phyloP scores from a whole-genome alignment of 2,329 filamentous ascomycete genomes.

The Cercospora sojina region DNA sequence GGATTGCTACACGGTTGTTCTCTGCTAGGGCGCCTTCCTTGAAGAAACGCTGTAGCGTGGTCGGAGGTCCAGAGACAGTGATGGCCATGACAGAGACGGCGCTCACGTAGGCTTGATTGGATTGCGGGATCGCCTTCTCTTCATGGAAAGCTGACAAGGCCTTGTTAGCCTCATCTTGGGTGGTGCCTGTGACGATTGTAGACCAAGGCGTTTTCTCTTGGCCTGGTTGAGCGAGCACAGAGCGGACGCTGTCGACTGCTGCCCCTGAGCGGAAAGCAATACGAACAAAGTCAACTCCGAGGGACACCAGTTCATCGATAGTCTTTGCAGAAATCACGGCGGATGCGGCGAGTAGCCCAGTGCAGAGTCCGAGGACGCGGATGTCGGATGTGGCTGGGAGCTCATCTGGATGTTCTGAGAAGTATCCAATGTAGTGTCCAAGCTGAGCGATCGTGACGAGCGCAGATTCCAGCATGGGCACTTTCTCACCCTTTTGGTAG shows the following conservation, averaged over 20 bases:
- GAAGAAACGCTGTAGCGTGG: conserved; percentile 54
- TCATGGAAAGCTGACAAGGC: conserved; percentile 60
- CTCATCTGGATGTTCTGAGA: conserved; percentile 55
- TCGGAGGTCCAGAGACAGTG: conserved; percentile 60
- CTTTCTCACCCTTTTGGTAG: conserved; percentile 56
- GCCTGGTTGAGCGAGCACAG: conserved; percentile 52
- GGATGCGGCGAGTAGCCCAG: conserved; percentile 67
- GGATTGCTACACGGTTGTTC: conserved; percentile 53
- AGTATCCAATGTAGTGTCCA: conserved; percentile 67
- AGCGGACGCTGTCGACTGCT: conserved; percentile 44
- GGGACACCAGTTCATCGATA: conserved; percentile 59
- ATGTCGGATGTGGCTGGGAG: conserved; percentile 51
- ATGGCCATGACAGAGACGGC: conserved; percentile 59
- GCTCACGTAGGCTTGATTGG: conserved; percentile 58
- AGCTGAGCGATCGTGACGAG: conserved; percentile 65
- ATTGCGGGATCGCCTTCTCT: conserved; percentile 51
- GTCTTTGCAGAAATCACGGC: conserved; percentile 65
- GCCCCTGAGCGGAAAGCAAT: conserved; percentile 65
- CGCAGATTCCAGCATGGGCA: conserved; percentile 63
- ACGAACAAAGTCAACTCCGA: conserved; percentile 63
- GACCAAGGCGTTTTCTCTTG: conserved; percentile 65
- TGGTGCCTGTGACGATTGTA: conserved; percentile 60
- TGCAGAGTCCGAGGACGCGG: conserved; percentile 64
- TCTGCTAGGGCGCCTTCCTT: conserved; percentile 50
- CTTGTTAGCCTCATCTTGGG: conserved; percentile 52